These are phyloP conservation scores for Nannochloropsis gaditana DNA, from an alignment of 108 stramenopile genomes.

Conservation along the genomic window DNA sequence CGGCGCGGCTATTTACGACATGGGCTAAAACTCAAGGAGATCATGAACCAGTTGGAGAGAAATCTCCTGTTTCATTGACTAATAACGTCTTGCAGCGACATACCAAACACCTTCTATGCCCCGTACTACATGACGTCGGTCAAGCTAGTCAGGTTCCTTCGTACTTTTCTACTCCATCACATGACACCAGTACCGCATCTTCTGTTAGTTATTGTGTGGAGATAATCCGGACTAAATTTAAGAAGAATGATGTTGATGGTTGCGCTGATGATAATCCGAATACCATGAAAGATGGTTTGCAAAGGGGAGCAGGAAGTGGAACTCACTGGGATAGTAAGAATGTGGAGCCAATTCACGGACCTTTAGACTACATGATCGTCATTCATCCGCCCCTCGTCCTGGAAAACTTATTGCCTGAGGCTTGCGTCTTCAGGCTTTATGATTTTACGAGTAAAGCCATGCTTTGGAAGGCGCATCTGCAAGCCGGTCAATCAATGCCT, in stretches of 20 bases:
- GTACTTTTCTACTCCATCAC: not conserved
- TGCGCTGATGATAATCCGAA: not conserved
- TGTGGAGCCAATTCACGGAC: slow-evolving; percentile 53
- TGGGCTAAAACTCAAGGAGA: not conserved
- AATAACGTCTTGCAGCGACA: slow-evolving; percentile 19
- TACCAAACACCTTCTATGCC: slow-evolving; percentile 13
- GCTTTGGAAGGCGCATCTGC: slow-evolving; percentile 74
- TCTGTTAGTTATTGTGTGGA: not conserved
- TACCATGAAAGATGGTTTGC: not conserved
- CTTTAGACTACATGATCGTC: slow-evolving; percentile 71
- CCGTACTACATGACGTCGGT: not conserved
- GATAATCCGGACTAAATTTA: not conserved
- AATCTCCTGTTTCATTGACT: not conserved
- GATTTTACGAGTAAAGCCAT: slow-evolving; percentile 64
- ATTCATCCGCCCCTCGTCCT: slow-evolving; percentile 87
- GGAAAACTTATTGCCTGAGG: slow-evolving; percentile 79
- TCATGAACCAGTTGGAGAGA: not conserved
- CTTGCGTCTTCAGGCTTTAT: slow-evolving; percentile 78
- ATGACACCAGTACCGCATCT: not conserved
- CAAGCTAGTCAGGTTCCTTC: not conserved
- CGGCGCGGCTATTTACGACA: slow-evolving; percentile 59
- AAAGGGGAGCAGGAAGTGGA: not conserved
- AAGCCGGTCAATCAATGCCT: slow-evolving; percentile 72
- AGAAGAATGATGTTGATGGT: not conserved
- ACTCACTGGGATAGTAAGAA: not conserved